Conservation (phyloP, 2,329 filamentous ascomycete genomes). For the Achaetomium macrosporum region DNA sequence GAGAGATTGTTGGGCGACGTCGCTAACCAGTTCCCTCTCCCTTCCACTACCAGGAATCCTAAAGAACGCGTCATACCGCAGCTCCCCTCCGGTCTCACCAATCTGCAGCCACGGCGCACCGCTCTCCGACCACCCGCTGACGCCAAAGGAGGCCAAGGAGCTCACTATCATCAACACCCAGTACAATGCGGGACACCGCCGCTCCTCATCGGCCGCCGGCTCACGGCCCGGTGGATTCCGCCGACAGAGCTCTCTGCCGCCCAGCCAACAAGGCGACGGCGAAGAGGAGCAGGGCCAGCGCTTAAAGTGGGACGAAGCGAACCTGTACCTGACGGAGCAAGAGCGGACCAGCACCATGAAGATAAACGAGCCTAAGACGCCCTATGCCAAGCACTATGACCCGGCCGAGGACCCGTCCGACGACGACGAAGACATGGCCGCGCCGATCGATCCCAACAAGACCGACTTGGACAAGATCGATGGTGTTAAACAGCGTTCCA, state of each 20-base stretch:
- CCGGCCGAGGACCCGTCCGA: conserved; percentile 80
- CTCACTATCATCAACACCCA: conserved; percentile 91
- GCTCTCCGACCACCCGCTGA: conserved; percentile 41
- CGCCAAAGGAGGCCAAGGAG: conserved; percentile 87
- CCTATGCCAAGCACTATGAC: conserved; percentile 89
- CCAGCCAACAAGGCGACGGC: conserved; percentile 32
- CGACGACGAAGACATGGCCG: conserved; percentile 46
- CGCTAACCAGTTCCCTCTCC: not conserved
- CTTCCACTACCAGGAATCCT: conserved; percentile 64
- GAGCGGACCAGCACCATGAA: conserved; percentile 96
- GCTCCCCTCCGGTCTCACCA: conserved; percentile 49
- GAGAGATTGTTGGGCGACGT: too few relatives aligned
- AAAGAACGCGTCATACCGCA: conserved; percentile 71
- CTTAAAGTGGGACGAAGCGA: conserved; percentile 97
- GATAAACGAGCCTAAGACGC: conserved; percentile 97
- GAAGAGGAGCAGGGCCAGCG: conserved; percentile 56
- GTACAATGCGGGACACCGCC: conserved; percentile 83
- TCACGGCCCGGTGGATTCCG: conserved; percentile 57
- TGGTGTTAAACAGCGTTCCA: conserved; percentile 22
- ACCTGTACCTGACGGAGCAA: conserved; percentile 94
- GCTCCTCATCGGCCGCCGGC: conserved; percentile 69
- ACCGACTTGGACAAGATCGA: conserved; percentile 63
- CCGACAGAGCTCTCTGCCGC: conserved; percentile 50
- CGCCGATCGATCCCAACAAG: conserved; percentile 60
- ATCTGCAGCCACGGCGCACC: conserved; percentile 27